Evolutionary conservation across 352 stramenopile genomes (phyloP).

Genomic region (Nothophytophthora sp.): DNA sequence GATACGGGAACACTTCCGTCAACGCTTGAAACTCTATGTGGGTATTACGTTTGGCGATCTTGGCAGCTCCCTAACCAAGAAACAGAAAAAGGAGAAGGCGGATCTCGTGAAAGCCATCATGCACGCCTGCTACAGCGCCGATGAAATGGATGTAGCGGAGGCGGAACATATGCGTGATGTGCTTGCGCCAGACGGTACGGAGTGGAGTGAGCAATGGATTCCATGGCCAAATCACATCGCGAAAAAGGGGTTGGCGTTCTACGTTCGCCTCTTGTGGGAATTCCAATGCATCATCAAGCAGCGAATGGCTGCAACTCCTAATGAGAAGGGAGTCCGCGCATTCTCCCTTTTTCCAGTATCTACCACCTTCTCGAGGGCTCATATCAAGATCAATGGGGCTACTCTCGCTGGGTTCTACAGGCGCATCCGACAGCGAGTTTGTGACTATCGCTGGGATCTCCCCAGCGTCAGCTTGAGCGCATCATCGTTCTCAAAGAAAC

Average conservation of each 20-base stretch:
- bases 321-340: conserved; percentile 3
- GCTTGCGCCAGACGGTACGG: neutral
- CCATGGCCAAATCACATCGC: conserved; percentile 8
- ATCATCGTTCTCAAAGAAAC: no score
- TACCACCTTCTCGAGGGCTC: no score
- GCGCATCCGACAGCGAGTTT: no score
- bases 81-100: conserved; percentile 1
- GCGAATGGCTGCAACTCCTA: neutral
- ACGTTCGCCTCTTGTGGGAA: conserved; percentile 7
- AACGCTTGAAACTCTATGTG: neutral
- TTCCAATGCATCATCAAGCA: conserved; percentile 4
- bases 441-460: no score
- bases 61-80: neutral
- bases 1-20: conserved; percentile 6
- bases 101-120: conserved; percentile 5
- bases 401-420: no score
- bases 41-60: neutral
- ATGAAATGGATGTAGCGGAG: neutral
- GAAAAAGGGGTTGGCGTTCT: conserved; percentile 5
- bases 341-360: no score
- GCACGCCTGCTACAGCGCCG: conserved; percentile 5
- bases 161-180: no score
- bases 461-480: no score
- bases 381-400: no score
- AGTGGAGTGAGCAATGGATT: conserved; percentile 10